These are phyloP conservation scores for Cladosporium cucumerinum DNA, from an alignment of 2,329 filamentous ascomycete species.

Conservation along the genomic window DNA sequence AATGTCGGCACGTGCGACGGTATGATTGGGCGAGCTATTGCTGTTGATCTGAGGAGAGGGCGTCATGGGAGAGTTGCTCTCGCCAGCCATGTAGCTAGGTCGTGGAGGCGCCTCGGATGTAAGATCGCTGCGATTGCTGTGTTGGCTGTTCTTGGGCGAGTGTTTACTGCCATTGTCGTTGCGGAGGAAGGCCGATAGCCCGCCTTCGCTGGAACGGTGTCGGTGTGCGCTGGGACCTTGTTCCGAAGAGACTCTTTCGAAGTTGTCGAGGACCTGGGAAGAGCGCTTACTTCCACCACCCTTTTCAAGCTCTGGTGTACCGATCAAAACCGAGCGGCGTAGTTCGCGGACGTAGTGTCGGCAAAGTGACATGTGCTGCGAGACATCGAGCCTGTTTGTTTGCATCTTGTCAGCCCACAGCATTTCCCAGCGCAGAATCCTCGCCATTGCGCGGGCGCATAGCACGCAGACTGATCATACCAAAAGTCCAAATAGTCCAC, in stretches of 20 bases:
- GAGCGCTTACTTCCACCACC: slow-evolving; percentile 75
- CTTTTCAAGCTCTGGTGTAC: slow-evolving; percentile 86
- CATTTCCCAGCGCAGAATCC: background rate
- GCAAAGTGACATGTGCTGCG: slow-evolving; percentile 96
- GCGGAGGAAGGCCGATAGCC: slow-evolving; percentile 86
- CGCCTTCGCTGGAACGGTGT: slow-evolving; percentile 47
- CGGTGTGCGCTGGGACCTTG: slow-evolving; percentile 33
- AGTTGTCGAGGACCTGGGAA: slow-evolving; percentile 65
- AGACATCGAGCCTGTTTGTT: slow-evolving; percentile 83
- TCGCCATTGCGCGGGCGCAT: background rate
- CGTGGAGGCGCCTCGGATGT: slow-evolving; percentile 47
- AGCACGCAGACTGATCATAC: slow-evolving; percentile 50
- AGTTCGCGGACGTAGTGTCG: slow-evolving; percentile 96
- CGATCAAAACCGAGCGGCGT: slow-evolving; percentile 85
- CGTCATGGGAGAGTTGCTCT: slow-evolving; percentile 45
- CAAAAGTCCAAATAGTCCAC: slow-evolving; percentile 99
- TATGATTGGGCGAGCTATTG: slow-evolving; percentile 78
- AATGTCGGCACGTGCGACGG: slow-evolving; percentile 84
- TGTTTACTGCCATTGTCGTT: slow-evolving; percentile 47
- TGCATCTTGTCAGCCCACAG: slow-evolving; percentile 1
- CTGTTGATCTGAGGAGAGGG: slow-evolving; percentile 51
- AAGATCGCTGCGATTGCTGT: slow-evolving; percentile 36
- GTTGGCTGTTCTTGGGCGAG: slow-evolving; percentile 48
- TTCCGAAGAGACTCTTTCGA: slow-evolving; percentile 46
- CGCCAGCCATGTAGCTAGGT: slow-evolving; percentile 56